Conservation (phyloP, 345 rosid species). For the Stellera chamaejasme region DNA sequence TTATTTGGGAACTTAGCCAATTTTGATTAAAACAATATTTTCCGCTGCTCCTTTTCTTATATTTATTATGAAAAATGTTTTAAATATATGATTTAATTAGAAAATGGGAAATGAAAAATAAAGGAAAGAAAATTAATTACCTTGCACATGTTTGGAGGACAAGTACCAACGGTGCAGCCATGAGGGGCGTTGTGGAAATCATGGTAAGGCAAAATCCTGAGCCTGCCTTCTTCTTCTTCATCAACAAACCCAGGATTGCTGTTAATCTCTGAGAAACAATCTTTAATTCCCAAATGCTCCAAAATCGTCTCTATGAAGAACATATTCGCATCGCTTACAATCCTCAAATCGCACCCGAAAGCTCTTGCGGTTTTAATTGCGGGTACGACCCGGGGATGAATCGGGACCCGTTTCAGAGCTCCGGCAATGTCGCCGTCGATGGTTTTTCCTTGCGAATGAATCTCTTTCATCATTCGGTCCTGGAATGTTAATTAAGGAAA, state of each 20-base stretch:
- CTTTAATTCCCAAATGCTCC: slow-evolving; percentile 52
- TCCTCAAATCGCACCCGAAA: slow-evolving; percentile 77
- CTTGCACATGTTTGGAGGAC: slow-evolving; percentile 98
- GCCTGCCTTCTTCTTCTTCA: slow-evolving; percentile 36
- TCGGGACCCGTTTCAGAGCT: slow-evolving; percentile 39
- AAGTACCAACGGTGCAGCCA: slow-evolving; percentile 43
- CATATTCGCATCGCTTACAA: slow-evolving; percentile 71
- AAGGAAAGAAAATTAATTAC: slow-evolving; percentile 19
- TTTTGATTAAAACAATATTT: no score
- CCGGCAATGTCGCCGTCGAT: slow-evolving; percentile 54
- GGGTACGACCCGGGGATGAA: slow-evolving; percentile 59
- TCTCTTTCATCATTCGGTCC: slow-evolving; percentile 78
- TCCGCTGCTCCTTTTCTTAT: no score
- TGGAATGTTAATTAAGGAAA: slow-evolving; percentile 17
- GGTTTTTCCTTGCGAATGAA: slow-evolving; percentile 52
- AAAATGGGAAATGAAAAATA: no score
- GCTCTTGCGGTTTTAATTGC: slow-evolving; percentile 75
- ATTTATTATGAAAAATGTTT: no score
- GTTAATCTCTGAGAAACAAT: slow-evolving; percentile 72
- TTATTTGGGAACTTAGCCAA: no score
- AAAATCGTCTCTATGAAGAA: slow-evolving; percentile 71
- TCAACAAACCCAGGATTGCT: slow-evolving; percentile 63
- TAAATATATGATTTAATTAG: no score
- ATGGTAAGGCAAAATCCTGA: slow-evolving; percentile 59
- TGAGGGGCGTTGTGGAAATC: slow-evolving; percentile 53